phyloP scores from a whole-genome alignment of 306 rosid species.

The Gillenia trifoliata region DNA sequence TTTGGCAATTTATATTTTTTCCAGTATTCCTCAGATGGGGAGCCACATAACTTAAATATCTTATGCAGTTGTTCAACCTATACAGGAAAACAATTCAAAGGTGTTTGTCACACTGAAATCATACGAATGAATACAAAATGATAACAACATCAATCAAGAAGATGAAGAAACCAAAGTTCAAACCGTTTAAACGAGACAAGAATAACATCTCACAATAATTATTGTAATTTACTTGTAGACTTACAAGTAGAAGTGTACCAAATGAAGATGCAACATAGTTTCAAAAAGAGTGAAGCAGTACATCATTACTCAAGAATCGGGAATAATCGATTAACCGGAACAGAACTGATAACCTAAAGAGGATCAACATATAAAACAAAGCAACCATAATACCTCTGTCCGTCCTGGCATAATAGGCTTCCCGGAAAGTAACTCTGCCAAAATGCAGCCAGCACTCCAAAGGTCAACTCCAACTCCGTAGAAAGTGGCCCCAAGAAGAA shows the following conservation, averaged over 20 bases:
- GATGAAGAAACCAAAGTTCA: background rate
- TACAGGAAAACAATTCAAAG: constrained; percentile 25
- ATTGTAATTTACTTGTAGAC: background rate
- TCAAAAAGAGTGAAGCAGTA: constrained; percentile 9
- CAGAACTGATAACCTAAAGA: background rate
- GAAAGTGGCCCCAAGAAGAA: constrained; percentile 79
- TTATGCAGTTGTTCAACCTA: constrained; percentile 98
- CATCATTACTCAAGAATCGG: constrained; percentile 3
- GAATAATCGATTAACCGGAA: background rate
- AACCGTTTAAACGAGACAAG: background rate
- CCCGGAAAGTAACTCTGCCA: constrained; percentile 85
- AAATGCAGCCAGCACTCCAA: constrained; percentile 97
- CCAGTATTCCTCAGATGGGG: constrained; percentile 91
- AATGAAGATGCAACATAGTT: background rate
- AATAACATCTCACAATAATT: background rate
- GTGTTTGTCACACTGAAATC: constrained; percentile 31
- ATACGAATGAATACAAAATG: background rate
- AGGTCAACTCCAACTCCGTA: constrained; percentile 74
- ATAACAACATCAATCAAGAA: background rate
- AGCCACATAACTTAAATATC: constrained; percentile 95
- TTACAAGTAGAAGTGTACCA: constrained; percentile 9
- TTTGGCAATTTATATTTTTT: constrained; percentile 80
- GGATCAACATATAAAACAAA: constrained; percentile 9
- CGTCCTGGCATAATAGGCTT: constrained; percentile 95
- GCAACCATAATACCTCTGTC: constrained; percentile 66